Base-by-base conservation (phyloP, 2,329 filamentous ascomycete species). In the Proliferodiscus dingleyae region DNA sequence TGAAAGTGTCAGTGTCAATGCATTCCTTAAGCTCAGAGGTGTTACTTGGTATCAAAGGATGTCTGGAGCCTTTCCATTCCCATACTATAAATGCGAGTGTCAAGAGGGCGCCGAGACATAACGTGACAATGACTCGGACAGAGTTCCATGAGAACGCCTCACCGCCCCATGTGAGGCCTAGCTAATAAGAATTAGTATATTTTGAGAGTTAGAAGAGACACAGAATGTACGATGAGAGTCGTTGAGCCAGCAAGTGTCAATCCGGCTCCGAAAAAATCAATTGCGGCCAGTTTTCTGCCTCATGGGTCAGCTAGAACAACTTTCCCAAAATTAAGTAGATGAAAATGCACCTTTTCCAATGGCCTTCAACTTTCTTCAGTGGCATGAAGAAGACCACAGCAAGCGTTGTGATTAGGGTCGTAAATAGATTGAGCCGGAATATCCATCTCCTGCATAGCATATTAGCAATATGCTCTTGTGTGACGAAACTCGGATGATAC, bases 331-430 rank as follows among this genome's bases (percentile, higher is more conserved):
- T 19, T 18, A 7, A 21, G 7, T 9, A 11, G 36, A 23, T 8
- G n/a, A 23, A 10, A 6, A 9, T 22, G 32, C 30, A 42, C 40
- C 9, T 15, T 23, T 22, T 42, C 73, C 76, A 79, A 28, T 74
- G 65, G 0, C 73, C 75, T 15, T 72, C 62, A 0, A 78, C 74
- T 39, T 71, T 74, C 34, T 74, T 75, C 32, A 80, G 53, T 0
- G 75, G 76, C 75, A 80, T 78, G 53, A 77, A 73, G 54, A 77
- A 76, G 0, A 78, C 44, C 9, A 77, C 71, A 23, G 66, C 68
- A 0, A 66, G 33, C 0, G 71, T 74, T 0, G 72, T 70, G 0
- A 78, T 46, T 0, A 67, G 64, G 0, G 74, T 75, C 18, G 80
- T 59, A 0, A 75, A 76, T 5, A 80, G 56, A 34, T 78, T 79